phyloP scores from a whole-genome alignment of 306 rosid genomes.

The Prunus campanulata region DNA sequence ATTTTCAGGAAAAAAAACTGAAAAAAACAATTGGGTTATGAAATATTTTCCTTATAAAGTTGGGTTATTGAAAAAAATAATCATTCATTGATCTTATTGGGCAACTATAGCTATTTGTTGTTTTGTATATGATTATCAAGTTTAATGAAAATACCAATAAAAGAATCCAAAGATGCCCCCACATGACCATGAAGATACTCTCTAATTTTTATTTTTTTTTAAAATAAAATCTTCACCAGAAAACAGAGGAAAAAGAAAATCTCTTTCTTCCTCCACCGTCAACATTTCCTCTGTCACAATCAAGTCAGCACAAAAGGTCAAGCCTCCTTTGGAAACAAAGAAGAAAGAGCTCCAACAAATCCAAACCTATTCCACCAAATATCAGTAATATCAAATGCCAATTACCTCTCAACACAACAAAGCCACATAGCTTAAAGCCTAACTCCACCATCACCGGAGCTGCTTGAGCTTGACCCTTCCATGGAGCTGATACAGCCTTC shows the following conservation, averaged over 20 bases:
- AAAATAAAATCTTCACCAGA: no score
- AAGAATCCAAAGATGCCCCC: neutral
- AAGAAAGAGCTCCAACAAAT: neutral
- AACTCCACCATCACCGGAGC: slow-evolving; percentile 6
- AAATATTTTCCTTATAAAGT: neutral
- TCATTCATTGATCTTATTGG: no score
- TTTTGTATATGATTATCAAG: no score
- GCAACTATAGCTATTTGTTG: no score
- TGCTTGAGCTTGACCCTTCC: neutral
- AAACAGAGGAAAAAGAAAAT: neutral
- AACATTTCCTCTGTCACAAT: slow-evolving; percentile 10
- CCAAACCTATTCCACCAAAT: slow-evolving; percentile 13
- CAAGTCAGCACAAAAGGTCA: slow-evolving; percentile 37
- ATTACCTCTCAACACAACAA: neutral
- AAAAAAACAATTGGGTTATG: neutral
- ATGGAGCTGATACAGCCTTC: slow-evolving; percentile 66
- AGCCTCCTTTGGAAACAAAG: slow-evolving; percentile 18
- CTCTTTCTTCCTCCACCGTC: slow-evolving; percentile 5
- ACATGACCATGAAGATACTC: neutral
- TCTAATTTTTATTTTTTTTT: neutral
- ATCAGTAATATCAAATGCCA: neutral
- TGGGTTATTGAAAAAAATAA: no score
- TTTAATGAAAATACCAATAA: no score
- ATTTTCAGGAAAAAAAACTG: neutral
- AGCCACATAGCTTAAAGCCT: neutral